Evolutionary conservation across 1,284 basidiomycete genomes (phyloP).

Genomic region (Caloboletus inedulis): DNA sequence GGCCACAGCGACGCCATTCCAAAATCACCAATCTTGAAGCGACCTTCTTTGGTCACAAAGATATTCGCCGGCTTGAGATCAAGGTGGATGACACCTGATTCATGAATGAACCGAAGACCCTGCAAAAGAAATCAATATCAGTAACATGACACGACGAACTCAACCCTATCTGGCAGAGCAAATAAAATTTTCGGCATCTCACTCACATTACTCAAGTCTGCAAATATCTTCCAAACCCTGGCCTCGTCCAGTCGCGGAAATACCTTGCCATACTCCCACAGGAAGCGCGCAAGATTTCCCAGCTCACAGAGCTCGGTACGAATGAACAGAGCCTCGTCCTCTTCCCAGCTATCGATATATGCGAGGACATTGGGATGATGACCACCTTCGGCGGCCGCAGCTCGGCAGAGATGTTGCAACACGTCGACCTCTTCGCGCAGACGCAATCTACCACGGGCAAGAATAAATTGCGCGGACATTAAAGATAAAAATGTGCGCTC

Average conservation of each 20-base stretch:
- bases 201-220: slow-evolving; percentile 85
- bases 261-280: slow-evolving; percentile 87
- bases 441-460: slow-evolving; percentile 56
- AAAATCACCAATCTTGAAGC: slow-evolving; percentile 98
- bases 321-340: slow-evolving; percentile 87
- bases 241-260: slow-evolving; percentile 90
- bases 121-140: slow-evolving; percentile 33
- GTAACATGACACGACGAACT: slow-evolving; percentile 7
- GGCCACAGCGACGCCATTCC: slow-evolving; percentile 94
- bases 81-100: slow-evolving; percentile 87
- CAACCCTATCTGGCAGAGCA: slow-evolving; percentile 16
- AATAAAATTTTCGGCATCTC: slow-evolving; percentile 2
- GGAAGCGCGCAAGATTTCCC: slow-evolving; percentile 89
- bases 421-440: slow-evolving; percentile 96
- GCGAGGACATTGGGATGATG: slow-evolving; percentile 79
- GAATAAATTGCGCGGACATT: slow-evolving; percentile 14
- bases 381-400: slow-evolving; percentile 33
- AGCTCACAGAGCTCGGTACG: slow-evolving; percentile 94
- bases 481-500: background rate
- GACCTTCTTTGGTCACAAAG: slow-evolving; percentile 85
- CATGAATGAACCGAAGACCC: slow-evolving; percentile 91
- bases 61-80: slow-evolving; percentile 99
- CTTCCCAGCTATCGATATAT: slow-evolving; percentile 98
- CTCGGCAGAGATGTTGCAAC: slow-evolving; percentile 71
- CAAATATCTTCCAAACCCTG: slow-evolving; percentile 95